Percentiles rank a stretch among this genome's conserved stretches.
phyloP scores from a whole-genome alignment of 331 rosid species.

The Cucumis variabilis region DNA sequence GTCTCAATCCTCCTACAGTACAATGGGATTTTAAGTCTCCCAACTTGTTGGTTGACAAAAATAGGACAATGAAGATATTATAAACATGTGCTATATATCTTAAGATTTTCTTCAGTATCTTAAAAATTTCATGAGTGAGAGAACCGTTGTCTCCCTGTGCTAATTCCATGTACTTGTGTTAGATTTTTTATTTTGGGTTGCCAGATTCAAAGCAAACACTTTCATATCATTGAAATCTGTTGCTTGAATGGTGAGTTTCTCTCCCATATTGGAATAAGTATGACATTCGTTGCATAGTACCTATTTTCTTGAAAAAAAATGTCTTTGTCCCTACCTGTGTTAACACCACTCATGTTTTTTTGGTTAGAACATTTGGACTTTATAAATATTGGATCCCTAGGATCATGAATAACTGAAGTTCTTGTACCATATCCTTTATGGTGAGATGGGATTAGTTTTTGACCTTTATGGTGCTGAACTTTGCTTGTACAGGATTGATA shows the following conservation, averaged over 20 bases:
- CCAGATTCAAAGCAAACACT: conserved; percentile 95
- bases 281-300: not conserved
- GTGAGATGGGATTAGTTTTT: not conserved
- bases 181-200: conserved; percentile 97
- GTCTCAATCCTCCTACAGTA: conserved; percentile 86
- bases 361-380: not conserved
- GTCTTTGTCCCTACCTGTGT: not conserved
- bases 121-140: not conserved
- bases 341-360: not conserved
- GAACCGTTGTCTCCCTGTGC: not conserved
- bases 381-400: not conserved
- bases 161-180: conserved; percentile 36
- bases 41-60: conserved; percentile 90
- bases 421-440: not conserved
- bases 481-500: no score
- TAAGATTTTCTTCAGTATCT: not conserved
- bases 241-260: conserved; percentile 88
- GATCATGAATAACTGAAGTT: not conserved
- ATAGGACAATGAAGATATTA: conserved; percentile 90
- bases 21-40: conserved; percentile 99
- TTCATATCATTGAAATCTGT: conserved; percentile 92
- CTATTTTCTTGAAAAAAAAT: not conserved
- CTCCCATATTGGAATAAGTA: not conserved
- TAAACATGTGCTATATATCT: not conserved
- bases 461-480: no score